Evolutionary conservation across 164 flowering plant species (phyloP).

Genomic region (Magnolia sinica): DNA sequence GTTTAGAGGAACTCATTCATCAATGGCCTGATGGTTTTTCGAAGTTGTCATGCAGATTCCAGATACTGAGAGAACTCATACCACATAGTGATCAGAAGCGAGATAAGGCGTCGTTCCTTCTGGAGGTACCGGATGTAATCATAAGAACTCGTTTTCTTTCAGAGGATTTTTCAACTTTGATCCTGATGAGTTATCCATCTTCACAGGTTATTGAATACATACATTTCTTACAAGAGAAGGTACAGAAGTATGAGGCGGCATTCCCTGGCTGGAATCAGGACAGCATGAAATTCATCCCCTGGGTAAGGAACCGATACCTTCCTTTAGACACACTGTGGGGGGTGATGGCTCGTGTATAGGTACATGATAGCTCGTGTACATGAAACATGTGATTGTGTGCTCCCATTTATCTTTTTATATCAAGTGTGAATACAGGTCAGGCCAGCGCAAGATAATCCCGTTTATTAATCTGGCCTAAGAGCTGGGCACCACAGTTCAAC

Average conservation of each 20-base stretch:
- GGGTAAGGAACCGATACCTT: conserved; percentile 42
- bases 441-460: too few species aligned
- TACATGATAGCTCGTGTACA: too few species aligned
- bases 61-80: conserved; percentile 78
- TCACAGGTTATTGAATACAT: conserved; percentile 79
- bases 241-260: conserved; percentile 56
- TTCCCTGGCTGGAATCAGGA: conserved; percentile 64
- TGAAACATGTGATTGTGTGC: too few species aligned
- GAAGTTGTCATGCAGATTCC: conserved; percentile 53
- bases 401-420: too few species aligned
- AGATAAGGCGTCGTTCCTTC: conserved; percentile 89
- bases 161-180: background rate
- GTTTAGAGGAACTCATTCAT: background rate
- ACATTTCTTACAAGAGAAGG: conserved; percentile 67
- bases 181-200: background rate
- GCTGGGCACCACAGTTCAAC: too few species aligned
- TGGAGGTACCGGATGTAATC: conserved; percentile 52
- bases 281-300: conserved; percentile 52
- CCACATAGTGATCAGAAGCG: conserved; percentile 91
- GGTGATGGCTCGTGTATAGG: too few species aligned
- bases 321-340: too few species aligned
- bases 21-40: background rate
- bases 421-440: too few species aligned
- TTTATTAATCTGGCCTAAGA: too few species aligned
- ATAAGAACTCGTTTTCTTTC: background rate